Evolutionary conservation across 257 asterid species (phyloP).

Genomic region (Solanum gracilifrons): DNA sequence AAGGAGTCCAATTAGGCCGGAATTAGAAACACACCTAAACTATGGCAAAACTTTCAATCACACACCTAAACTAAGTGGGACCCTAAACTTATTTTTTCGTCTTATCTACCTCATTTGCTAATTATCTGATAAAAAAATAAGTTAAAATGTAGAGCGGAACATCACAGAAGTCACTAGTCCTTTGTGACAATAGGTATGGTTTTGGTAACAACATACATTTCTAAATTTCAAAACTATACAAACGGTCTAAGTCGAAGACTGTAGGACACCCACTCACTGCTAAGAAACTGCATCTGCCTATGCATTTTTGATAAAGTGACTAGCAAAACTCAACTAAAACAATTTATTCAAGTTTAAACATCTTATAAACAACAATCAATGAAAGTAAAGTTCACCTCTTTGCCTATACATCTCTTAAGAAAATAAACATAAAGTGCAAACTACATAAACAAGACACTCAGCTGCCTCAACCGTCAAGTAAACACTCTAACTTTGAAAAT

Average conservation of each 20-base stretch:
- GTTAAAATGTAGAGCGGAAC: not conserved
- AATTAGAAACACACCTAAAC: not conserved
- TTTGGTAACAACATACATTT: not conserved
- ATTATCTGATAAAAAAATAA: not conserved
- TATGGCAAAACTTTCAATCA: not conserved
- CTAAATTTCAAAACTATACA: not conserved
- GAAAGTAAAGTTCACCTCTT: not conserved
- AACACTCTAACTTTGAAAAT: not conserved
- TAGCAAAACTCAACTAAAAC: not conserved
- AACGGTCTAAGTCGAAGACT: not conserved
- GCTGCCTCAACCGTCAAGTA: not conserved
- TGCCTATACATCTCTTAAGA: not conserved
- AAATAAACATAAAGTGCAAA: not conserved
- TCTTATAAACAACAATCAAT: not conserved
- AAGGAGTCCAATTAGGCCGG: not conserved
- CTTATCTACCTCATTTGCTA: not conserved
- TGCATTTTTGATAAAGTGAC: not conserved
- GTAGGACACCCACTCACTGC: not conserved
- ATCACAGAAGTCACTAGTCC: not conserved
- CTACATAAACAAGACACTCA: not conserved
- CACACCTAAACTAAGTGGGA: not conserved
- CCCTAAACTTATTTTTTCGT: not conserved
- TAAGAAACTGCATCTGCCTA: not conserved
- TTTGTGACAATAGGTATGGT: not conserved
- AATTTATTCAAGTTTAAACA: not conserved